Evolutionary conservation across 164 flowering plant genomes (phyloP).

Genomic region (Macadamia tetraphylla): DNA sequence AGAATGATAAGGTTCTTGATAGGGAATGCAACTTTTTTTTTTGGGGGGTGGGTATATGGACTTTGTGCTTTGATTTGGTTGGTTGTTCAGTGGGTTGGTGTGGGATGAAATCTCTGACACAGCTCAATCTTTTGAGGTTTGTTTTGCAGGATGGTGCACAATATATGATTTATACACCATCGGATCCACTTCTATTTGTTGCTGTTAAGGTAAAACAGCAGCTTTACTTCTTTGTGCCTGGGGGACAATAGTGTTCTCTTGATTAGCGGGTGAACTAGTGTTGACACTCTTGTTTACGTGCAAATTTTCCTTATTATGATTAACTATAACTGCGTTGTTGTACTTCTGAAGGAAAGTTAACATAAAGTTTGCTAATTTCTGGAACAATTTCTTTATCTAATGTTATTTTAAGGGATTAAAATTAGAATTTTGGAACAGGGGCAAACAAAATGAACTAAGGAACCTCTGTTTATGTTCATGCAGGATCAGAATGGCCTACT

Average conservation of each 20-base stretch:
- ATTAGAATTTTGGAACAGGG: not conserved
- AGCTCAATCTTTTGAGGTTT: slow-evolving; percentile 1
- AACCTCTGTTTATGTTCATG: slow-evolving; percentile 22
- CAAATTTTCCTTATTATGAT: not conserved
- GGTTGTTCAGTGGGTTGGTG: too few species aligned
- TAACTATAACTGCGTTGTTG: not conserved
- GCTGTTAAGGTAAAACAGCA: slow-evolving; percentile 65
- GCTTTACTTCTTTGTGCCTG: not conserved
- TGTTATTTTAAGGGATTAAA: not conserved
- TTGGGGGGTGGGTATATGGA: too few species aligned
- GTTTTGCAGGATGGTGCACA: slow-evolving; percentile 77
- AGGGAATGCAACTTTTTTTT: too few species aligned
- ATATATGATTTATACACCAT: slow-evolving; percentile 93
- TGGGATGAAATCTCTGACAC: too few species aligned
- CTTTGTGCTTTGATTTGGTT: too few species aligned
- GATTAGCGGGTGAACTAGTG: not conserved
- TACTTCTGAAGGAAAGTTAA: too few species aligned
- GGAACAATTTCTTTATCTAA: not conserved
- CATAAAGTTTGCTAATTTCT: too few species aligned
- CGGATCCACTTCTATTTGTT: slow-evolving; percentile 95
- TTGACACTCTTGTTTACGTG: not conserved
- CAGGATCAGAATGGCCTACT: slow-evolving; percentile 66
- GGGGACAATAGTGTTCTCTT: not conserved
- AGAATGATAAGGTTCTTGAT: too few species aligned
- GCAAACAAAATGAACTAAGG: not conserved